These are phyloP conservation scores for Starmerella kuoi DNA, from an alignment of 805 yeast species.

Conservation along the genomic window DNA sequence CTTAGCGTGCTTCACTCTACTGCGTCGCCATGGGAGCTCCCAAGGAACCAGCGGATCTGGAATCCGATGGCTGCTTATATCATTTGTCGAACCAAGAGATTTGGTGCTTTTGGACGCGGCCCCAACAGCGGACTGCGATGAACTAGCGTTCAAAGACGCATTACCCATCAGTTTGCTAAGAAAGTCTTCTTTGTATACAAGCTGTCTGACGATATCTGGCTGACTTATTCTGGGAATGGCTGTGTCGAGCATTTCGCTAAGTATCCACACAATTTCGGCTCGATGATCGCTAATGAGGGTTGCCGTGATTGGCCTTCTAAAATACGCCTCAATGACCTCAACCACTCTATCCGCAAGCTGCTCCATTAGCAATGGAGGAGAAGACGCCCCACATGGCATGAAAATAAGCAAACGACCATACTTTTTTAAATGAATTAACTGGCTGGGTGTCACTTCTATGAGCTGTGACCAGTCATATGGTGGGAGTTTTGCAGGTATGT, in stretches of 20 bases:
- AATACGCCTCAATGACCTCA: slow-evolving; percentile 44
- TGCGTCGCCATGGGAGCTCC: slow-evolving; percentile 61
- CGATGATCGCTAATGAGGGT: slow-evolving; percentile 53
- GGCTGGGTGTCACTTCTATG: slow-evolving; percentile 23
- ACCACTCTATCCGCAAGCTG: slow-evolving; percentile 42
- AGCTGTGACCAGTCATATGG: slow-evolving; percentile 3
- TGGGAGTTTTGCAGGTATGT: background rate
- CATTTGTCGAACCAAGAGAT: background rate
- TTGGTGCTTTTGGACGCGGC: slow-evolving; percentile 9
- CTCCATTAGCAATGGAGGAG: slow-evolving; percentile 44
- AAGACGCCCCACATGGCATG: slow-evolving; percentile 25
- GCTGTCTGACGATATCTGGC: slow-evolving; percentile 52
- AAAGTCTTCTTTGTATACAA: slow-evolving; percentile 54
- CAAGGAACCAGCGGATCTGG: slow-evolving; percentile 16
- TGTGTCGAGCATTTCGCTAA: slow-evolving; percentile 68
- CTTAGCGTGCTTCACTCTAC: slow-evolving; percentile 56
- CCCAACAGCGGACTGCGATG: slow-evolving; percentile 6
- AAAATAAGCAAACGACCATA: slow-evolving; percentile 23
- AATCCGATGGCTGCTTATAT: slow-evolving; percentile 7
- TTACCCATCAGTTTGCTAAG: slow-evolving; percentile 1
- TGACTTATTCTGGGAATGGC: slow-evolving; percentile 67
- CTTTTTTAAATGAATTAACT: slow-evolving; percentile 24
- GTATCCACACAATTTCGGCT: slow-evolving; percentile 56
- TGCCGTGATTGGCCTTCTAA: slow-evolving; percentile 43
- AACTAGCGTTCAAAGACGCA: background rate